phyloP scores from a whole-genome alignment of 768 basidiomycete genomes.

The Hemileccinum impolitum region DNA sequence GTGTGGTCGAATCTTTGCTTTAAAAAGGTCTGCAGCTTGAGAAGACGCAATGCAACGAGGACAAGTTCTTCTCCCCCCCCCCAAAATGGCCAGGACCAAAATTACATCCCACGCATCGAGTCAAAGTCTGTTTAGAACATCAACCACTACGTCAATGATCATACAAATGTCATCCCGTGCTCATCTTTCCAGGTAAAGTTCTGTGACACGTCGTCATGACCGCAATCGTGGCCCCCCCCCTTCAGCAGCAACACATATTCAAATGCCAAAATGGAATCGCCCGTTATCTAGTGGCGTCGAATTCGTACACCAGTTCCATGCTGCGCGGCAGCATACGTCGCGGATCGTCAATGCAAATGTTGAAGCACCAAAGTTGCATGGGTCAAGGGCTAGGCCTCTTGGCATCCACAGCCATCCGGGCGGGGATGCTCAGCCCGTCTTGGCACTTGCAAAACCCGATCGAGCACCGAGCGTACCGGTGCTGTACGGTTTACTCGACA shows the following conservation, averaged over 20 bases:
- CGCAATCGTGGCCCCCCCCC: constrained; percentile 10
- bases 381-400: constrained; percentile 25
- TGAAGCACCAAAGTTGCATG: constrained; percentile 15
- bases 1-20: constrained; percentile 10
- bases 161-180: background rate
- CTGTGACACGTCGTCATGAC: constrained; percentile 27
- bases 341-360: constrained; percentile 1
- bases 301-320: constrained; percentile 21
- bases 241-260: constrained; percentile 9
- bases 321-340: constrained; percentile 16
- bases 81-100: constrained; percentile 16
- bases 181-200: constrained; percentile 12
- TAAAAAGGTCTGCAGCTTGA: constrained; percentile 19
- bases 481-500: constrained; percentile 4
- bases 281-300: constrained; percentile 28
- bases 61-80: constrained; percentile 9
- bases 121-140: constrained; percentile 19
- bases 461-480: background rate
- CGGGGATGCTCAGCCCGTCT: constrained; percentile 5
- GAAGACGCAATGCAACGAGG: constrained; percentile 25
- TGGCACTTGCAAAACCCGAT: constrained; percentile 17
- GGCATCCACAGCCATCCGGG: constrained; percentile 13
- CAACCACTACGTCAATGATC: constrained; percentile 19
- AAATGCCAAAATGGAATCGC: constrained; percentile 19
- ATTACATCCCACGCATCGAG: constrained; percentile 22